Percentiles rank a stretch among this genome's conserved stretches.
phyloP scores from a whole-genome alignment of 257 asterid species.

The Petrea volubilis region DNA sequence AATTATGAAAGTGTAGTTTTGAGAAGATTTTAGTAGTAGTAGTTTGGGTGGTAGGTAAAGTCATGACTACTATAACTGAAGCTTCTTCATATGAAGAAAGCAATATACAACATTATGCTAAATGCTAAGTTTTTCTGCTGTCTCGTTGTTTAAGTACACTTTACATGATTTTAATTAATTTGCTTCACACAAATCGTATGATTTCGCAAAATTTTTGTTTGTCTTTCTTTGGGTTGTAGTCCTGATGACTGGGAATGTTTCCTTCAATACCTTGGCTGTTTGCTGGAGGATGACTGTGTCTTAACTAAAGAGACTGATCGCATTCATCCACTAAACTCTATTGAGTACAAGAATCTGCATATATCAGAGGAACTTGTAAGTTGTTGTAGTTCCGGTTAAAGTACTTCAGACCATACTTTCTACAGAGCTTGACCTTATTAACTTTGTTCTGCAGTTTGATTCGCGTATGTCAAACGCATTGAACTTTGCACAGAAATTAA shows the following conservation, averaged over 20 bases:
- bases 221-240: conserved; percentile 45
- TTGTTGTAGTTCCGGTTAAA: conserved; percentile 28
- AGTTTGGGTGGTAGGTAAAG: not conserved
- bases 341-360: conserved; percentile 46
- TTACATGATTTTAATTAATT: conserved; percentile 8
- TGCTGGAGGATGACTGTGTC: conserved; percentile 78
- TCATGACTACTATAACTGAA: not conserved
- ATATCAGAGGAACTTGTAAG: conserved; percentile 72
- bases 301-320: conserved; percentile 44
- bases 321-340: conserved; percentile 32
- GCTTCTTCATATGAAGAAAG: conserved; percentile 16
- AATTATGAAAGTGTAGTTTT: conserved; percentile 7
- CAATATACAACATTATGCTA: not conserved
- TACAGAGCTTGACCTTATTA: conserved; percentile 30
- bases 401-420: conserved; percentile 16
- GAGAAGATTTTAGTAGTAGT: conserved; percentile 3
- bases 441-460: conserved; percentile 67
- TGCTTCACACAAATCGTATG: not conserved
- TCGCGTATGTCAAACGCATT: conserved; percentile 71
- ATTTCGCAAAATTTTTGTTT: conserved; percentile 20
- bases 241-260: conserved; percentile 97
- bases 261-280: conserved; percentile 80
- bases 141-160: not conserved
- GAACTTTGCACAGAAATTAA: conserved; percentile 55
- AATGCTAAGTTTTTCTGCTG: not conserved